Conservation (phyloP, 345 rosid genomes). For the Eucalyptus victrix region DNA sequence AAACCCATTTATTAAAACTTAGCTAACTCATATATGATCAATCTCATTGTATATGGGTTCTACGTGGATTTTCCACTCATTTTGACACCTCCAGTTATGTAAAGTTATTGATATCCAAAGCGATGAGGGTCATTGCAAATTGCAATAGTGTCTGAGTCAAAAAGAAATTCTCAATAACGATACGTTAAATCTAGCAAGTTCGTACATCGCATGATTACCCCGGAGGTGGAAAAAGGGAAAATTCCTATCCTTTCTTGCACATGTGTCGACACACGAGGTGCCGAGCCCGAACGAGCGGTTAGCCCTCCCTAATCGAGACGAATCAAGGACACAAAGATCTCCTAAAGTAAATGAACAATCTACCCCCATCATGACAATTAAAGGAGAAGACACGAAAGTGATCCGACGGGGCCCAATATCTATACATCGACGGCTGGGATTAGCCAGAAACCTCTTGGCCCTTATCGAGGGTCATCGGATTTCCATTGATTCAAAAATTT, state of each 20-base stretch:
- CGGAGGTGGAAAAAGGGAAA: neutral
- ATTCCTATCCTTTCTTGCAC: neutral
- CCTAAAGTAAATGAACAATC: neutral
- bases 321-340: neutral
- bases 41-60: too few species aligned
- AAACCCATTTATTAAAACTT: too few species aligned
- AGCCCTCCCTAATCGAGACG: neutral
- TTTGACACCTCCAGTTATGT: rapidly evolving
- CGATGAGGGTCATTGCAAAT: neutral
- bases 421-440: neutral
- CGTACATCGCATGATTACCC: neutral
- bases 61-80: rapidly evolving
- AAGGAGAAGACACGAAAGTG: neutral
- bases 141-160: rapidly evolving
- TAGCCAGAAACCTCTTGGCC: neutral
- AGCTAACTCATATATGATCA: too few species aligned
- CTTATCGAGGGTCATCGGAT: neutral
- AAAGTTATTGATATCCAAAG: neutral
- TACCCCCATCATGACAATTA: neutral
- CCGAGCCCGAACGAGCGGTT: neutral
- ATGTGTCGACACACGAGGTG: neutral
- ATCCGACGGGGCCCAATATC: neutral
- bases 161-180: neutral
- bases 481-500: neutral
- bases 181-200: neutral